Conservation (phyloP, 176 grass and related monocot genomes). For the Oryza glumipatula region DNA sequence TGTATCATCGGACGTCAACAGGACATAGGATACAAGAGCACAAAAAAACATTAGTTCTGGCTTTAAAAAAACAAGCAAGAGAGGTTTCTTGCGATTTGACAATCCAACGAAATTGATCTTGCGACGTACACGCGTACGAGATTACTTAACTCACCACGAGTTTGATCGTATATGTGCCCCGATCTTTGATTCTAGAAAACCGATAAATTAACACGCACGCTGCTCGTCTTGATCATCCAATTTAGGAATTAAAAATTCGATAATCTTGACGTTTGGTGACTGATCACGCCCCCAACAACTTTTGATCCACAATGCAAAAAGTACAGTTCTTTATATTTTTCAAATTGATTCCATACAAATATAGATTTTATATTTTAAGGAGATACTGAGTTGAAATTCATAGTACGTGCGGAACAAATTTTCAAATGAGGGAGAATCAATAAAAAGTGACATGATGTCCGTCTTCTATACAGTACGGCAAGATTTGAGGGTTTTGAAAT, state of each 20-base stretch:
- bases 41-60: not conserved
- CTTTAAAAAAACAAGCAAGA: not conserved
- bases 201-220: not conserved
- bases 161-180: not conserved
- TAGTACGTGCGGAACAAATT: not conserved
- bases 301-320: not conserved
- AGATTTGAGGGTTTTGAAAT: not conserved
- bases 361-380: no score
- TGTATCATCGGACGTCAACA: not conserved
- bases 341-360: no score
- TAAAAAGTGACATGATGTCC: not conserved
- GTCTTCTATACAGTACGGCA: not conserved
- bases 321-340: not conserved
- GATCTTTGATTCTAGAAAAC: not conserved
- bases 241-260: no score
- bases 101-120: not conserved
- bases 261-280: not conserved
- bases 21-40: not conserved
- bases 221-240: not conserved
- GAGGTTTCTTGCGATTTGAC: not conserved
- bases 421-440: not conserved
- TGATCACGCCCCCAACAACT: not conserved
- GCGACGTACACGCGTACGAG: not conserved
- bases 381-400: no score
- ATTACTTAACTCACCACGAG: not conserved